Evolutionary conservation across 73 alveolate species (phyloP).

Genomic region (Urostyla sp.): DNA sequence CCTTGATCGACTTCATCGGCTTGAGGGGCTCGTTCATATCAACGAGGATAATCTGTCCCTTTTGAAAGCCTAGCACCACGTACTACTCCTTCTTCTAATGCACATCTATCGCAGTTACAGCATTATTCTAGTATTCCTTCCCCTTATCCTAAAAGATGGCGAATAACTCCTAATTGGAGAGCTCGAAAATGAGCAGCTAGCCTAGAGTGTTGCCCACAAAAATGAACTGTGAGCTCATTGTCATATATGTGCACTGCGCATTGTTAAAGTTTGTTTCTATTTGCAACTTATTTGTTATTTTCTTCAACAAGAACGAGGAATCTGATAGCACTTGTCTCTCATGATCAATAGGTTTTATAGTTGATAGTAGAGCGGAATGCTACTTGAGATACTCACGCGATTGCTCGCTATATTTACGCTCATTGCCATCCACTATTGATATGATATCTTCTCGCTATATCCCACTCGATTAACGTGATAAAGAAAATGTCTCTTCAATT

Average conservation of each 20-base stretch:
- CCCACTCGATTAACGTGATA: background rate
- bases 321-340: conserved; percentile 1
- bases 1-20: conserved; percentile 40
- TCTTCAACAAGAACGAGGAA: background rate
- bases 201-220: conserved; percentile 50
- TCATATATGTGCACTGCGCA: conserved; percentile 31
- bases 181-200: conserved; percentile 38
- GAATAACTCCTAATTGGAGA: conserved; percentile 12
- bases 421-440: conserved; percentile 45
- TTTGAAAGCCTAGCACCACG: conserved; percentile 39
- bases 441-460: conserved; percentile 25
- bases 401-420: conserved; percentile 31
- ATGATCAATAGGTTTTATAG: conserved; percentile 1
- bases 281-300: conserved; percentile 15
- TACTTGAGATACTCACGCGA: conserved; percentile 10
- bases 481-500: background rate
- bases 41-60: conserved; percentile 35
- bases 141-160: conserved; percentile 42
- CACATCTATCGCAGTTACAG: conserved; percentile 31
- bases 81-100: conserved; percentile 23
- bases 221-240: conserved; percentile 1
- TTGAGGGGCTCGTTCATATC: conserved; percentile 36
- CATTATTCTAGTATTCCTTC: conserved; percentile 33
- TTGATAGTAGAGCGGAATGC: background rate
- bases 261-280: background rate